Evolutionary conservation across 345 rosid species (phyloP).

Genomic region (Sapria himalayana): DNA sequence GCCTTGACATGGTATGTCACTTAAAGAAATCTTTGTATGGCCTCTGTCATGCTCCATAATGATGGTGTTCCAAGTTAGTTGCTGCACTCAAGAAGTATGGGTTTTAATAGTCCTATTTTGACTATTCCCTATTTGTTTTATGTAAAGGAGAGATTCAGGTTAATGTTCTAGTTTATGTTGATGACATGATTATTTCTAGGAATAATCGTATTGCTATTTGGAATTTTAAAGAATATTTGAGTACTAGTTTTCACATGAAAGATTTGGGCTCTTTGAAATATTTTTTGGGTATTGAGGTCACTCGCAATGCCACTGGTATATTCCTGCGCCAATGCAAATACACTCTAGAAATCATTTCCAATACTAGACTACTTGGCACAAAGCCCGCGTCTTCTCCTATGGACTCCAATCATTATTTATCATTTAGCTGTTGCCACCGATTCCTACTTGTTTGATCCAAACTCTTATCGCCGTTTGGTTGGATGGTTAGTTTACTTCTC

Average conservation of each 20-base stretch:
- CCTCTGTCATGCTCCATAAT: not conserved
- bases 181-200: not conserved
- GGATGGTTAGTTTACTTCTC: constrained; percentile 5
- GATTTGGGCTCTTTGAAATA: not conserved
- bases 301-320: not conserved
- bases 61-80: constrained; percentile 4
- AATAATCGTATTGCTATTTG: not conserved
- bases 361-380: not conserved
- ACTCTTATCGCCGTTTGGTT: not conserved
- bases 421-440: too few relatives aligned
- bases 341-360: not conserved
- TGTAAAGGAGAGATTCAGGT: not conserved
- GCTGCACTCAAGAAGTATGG: not conserved
- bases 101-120: not conserved
- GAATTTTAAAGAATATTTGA: not conserved
- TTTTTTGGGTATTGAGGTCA: constrained; percentile 6
- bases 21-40: constrained; percentile 7
- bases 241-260: not conserved
- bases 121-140: not conserved
- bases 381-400: not conserved
- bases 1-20: not conserved
- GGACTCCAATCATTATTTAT: not conserved
- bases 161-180: not conserved
- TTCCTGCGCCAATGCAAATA: constrained; percentile 4
- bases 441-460: not conserved